phyloP scores from a whole-genome alignment of 2,329 filamentous ascomycete species.

The Aspergillus brunneoviolaceus region DNA sequence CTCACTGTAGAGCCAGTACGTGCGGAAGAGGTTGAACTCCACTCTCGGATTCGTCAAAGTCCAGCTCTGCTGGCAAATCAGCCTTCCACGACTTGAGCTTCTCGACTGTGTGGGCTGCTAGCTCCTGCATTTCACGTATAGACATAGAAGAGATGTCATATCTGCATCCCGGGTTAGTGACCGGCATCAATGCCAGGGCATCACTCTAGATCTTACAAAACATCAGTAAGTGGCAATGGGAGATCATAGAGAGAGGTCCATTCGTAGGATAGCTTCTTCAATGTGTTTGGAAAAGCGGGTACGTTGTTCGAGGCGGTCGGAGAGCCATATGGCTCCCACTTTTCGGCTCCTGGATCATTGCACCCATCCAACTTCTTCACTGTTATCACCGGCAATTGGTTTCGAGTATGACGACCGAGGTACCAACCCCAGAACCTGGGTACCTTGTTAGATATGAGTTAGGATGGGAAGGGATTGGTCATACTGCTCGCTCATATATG shows the following conservation, averaged over 20 bases:
- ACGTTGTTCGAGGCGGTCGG: constrained; percentile 24
- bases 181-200: background rate
- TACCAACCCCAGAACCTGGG: constrained; percentile 45
- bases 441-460: background rate
- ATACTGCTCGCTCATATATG: constrained; percentile 44
- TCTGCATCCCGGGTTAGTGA: constrained; percentile 10
- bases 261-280: background rate
- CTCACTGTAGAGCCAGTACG: constrained; percentile 4
- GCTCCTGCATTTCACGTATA: constrained; percentile 32
- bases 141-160: constrained; percentile 37
- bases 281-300: background rate
- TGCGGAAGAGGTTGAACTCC: background rate
- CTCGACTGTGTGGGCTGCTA: constrained; percentile 9
- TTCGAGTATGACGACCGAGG: constrained; percentile 43
- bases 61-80: background rate
- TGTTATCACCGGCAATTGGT: constrained; percentile 39
- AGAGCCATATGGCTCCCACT: constrained; percentile 34
- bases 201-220: background rate
- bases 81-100: background rate
- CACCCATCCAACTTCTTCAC: constrained; percentile 38
- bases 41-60: background rate
- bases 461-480: background rate
- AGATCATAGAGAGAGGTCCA: constrained; percentile 5
- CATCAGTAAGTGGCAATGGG: constrained; percentile 2
- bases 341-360: constrained; percentile 20